Evolutionary conservation across 352 stramenopile genomes (phyloP).

Genomic region (Phytophthora kernoviae): DNA sequence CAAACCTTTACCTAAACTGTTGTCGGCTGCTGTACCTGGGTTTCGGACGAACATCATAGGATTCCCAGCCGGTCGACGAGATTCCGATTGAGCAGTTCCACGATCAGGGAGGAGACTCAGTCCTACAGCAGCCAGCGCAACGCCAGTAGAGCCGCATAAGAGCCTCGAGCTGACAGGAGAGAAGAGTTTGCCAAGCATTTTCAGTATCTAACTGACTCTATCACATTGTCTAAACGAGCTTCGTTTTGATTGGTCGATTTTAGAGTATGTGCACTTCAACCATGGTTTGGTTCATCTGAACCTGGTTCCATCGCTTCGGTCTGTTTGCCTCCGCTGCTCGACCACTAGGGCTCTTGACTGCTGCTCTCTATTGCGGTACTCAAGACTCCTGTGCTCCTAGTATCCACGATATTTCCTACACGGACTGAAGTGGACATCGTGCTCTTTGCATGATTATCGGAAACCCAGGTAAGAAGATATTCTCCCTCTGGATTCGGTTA

Average conservation of each 20-base stretch:
- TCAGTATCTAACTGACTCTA: background rate
- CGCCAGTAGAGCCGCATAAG: background rate
- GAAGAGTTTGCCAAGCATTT: background rate
- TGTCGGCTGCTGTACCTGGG: conserved; percentile 9
- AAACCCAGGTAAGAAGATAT: conserved; percentile 28
- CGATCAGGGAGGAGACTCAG: background rate
- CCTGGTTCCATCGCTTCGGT: background rate
- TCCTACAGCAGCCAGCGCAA: background rate
- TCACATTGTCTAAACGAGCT: background rate
- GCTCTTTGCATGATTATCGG: conserved; percentile 25
- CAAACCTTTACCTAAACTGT: conserved; percentile 4
- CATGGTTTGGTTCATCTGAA: background rate
- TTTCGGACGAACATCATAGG: conserved; percentile 48
- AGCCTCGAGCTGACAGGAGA: background rate
- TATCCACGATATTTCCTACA: conserved; percentile 19
- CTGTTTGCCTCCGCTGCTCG: background rate
- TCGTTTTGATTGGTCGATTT: background rate
- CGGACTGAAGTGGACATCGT: conserved; percentile 14
- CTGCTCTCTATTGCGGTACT: background rate
- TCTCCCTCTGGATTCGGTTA: no score
- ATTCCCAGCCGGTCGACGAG: conserved; percentile 27
- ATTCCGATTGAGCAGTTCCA: conserved; percentile 1
- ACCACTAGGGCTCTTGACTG: background rate
- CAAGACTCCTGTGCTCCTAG: conserved; percentile 1
- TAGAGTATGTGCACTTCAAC: background rate